Evolutionary conservation across 2,329 filamentous ascomycete species (phyloP), one percentile per base, ranked within the genome.

Genomic region (Aspergillus sp.): DNA sequence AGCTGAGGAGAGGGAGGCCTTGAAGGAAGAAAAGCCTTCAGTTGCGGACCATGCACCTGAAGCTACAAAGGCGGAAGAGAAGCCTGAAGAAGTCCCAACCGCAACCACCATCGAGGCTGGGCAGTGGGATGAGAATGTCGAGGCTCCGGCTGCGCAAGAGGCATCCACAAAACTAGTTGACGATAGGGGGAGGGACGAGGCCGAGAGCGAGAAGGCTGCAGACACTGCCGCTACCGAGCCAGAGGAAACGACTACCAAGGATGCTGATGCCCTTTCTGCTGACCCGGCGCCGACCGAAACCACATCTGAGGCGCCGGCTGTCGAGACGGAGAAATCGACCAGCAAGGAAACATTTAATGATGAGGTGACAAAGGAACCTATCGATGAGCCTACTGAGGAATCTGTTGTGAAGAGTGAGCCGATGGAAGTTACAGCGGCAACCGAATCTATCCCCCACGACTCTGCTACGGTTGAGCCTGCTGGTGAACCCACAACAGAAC

Each of bases 201-300:
- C 60, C 4, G 46, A 56, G 33, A 41, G 49, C 15, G 49, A 61
- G 44, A 54, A 54, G 27, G 52, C 37, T 33, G 12, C 19, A 7
- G 54, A 51, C 33, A 47, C 61, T 33, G 19, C 39, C 2, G 15
- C 50, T 27, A n/a, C 40, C 5, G 51, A 54, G 17, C 15, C 46
- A 3, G 58, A 64, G 15, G 58, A 61, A 40, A 19, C 51, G 12
- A 41, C 34, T 7, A 37, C 47, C 6, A 48, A 64, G 37, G 55
- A 64, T 22, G 19, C 39, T 12, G 34, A 56, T 13, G 51, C 52
- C 20, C 7, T 48, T 13, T 19, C n/a, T 17, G 37, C 47, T n/a
- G 54, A 59, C 33, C 48, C 51, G 13, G 44, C 42, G 15, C 27
- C 50, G n/a, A 42, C 37, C 19, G 56, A 55, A 44, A 22, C 37